Base-by-base conservation (phyloP, 2,329 filamentous ascomycete species). In the Ciborinia camelliae region DNA sequence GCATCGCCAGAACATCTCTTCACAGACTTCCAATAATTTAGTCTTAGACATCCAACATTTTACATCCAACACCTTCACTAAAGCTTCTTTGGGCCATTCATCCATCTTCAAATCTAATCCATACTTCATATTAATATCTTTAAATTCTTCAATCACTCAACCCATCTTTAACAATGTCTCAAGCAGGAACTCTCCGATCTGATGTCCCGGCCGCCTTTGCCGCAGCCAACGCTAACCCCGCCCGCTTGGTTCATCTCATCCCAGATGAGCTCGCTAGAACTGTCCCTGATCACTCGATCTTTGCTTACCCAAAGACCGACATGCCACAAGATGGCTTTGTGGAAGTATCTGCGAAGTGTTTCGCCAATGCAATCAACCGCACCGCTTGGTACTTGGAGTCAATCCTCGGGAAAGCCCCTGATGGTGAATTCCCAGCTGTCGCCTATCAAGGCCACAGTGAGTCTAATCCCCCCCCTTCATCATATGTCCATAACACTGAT, bases 321-420 rank as follows among this genome's bases (percentile, higher is more conserved):
- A 65, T 52, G 18, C 62, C 64, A 4, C 67, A 64, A 47, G 68
- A 70, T 66, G 70, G 67, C 15, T 71, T 71, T 20, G 50, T 68
- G n/a, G 66, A 70, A 43, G 67, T 71, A 15, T 59, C 69, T n/a
- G 60, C 66, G 2, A 64, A 59, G 30, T 50, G 43, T 6, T 71
- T 70, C 57, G 69, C 70, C 35, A 70, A 70, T 64, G 69, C 63
- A 1, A 55, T 71, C 30, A 70, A 71, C 51, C 62, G 67, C 60
- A 65, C 65, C 35, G 62, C 61, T 45, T 70, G 69, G 70, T 71
- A 65, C 32, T 63, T 71, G 28, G 63, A 64, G 51, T 63, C 57
- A 2, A n/a, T 54, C 18, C 62, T 71, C 15, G 66, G 66, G 37
- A 63, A 64, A 41, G 58, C 64, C 8, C 51, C 51, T 12, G 60